These are phyloP conservation scores for Orbilia ellipsospora DNA, from an alignment of 2,329 filamentous ascomycete species.

Conservation along the genomic window DNA sequence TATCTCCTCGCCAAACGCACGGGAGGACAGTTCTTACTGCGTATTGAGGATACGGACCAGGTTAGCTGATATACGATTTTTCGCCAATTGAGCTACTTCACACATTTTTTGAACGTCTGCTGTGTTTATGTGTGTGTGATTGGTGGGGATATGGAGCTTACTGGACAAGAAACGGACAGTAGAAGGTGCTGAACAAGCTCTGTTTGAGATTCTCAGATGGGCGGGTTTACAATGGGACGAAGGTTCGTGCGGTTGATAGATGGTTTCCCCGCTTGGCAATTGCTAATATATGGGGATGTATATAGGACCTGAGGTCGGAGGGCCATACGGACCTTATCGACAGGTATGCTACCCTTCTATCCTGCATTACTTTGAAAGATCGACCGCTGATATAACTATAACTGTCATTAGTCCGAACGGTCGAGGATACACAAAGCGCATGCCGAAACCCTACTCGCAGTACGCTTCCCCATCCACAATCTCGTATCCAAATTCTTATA, in stretches of 20 bases:
- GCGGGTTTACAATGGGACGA: conserved; percentile 93
- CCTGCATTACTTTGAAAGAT: not conserved
- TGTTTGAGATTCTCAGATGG: conserved; percentile 87
- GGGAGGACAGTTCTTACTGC: conserved; percentile 86
- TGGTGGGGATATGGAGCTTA: conserved; percentile 60
- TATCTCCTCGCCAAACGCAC: conserved; percentile 89
- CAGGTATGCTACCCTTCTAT: conserved; percentile 68
- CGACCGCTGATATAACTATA: not conserved
- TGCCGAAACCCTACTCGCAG: conserved; percentile 73
- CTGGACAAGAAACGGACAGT: conserved; percentile 78
- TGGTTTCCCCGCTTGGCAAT: not conserved
- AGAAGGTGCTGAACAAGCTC: conserved; percentile 77
- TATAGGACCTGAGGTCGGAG: conserved; percentile 79
- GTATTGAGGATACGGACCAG: conserved; percentile 95
- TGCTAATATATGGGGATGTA: not conserved
- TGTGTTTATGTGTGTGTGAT: conserved; percentile 27
- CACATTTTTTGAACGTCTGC: conserved; percentile 6
- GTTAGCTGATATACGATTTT: conserved; percentile 64
- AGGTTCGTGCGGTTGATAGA: conserved; percentile 66
- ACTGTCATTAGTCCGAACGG: conserved; percentile 75
- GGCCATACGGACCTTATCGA: conserved; percentile 84
- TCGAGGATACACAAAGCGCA: conserved; percentile 77
- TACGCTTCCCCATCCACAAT: conserved; percentile 3
- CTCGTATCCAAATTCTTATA: conserved; percentile 3
- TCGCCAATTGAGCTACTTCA: conserved; percentile 56